These are phyloP conservation scores for Notholithocarpus densiflorus DNA, from an alignment of 306 rosid species.

Conservation along the genomic window DNA sequence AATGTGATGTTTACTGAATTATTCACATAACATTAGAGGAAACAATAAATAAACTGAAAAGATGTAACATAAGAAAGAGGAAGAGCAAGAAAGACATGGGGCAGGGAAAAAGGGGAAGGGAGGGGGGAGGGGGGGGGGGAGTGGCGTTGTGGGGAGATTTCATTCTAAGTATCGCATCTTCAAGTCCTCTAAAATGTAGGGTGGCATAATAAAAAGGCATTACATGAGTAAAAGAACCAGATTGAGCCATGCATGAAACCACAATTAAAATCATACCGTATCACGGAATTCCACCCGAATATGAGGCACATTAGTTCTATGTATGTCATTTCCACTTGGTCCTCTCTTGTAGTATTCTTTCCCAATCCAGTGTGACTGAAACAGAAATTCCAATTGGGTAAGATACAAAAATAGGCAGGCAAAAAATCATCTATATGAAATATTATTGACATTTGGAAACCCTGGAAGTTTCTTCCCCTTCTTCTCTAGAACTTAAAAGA, in stretches of 20 bases:
- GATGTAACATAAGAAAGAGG: no score
- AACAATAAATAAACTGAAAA: no score
- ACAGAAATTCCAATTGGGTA: conserved; percentile 17
- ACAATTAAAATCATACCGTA: conserved; percentile 44
- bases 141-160: no score
- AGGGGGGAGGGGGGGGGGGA: background rate
- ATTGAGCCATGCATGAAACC: background rate
- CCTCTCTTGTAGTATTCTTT: conserved; percentile 84
- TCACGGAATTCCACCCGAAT: conserved; percentile 93
- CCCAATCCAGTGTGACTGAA: conserved; percentile 95
- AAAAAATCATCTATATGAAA: background rate
- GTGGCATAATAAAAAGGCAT: background rate
- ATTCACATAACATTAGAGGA: background rate
- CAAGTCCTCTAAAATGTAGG: background rate
- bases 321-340: conserved; percentile 94
- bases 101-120: background rate
- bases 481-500: background rate
- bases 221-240: background rate
- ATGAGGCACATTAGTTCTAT: conserved; percentile 92
- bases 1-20: no score
- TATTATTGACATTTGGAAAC: background rate
- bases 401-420: background rate
- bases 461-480: background rate
- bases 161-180: background rate
- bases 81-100: background rate